Base-by-base conservation (phyloP, 805 yeast genomes). In the Teunomyces tritomae region DNA sequence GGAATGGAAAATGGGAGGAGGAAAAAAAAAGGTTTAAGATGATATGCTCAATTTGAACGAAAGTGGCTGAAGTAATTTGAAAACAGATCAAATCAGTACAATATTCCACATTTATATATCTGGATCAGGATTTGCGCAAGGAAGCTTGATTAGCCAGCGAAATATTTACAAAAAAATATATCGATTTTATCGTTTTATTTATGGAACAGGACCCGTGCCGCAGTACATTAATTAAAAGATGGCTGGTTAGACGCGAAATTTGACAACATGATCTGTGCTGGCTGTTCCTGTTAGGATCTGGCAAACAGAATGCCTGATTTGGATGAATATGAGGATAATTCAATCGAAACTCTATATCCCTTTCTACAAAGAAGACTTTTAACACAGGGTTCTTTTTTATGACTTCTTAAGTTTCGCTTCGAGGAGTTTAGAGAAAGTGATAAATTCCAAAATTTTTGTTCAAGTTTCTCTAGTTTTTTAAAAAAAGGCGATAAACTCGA, bases 71-170 rank as follows among this genome's bases (percentile, higher is more conserved):
- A 14, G 13, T 24, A 5, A n/a, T 9, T 10, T 8, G 11, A 5
- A 9, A 37, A 20, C 16, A n/a, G 40, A 37, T 37, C 40, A 37
- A 37, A 37, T 37, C 40, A 26, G 40, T 37, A 37, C 40, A 13
- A 32, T 32, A 17, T 8, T 13, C 40, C 14, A 26, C 40, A 17
- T 37, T 37, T 37, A 37, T 37, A 37, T 37, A 37, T 37, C 40
- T 24, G 40, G 40, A 37, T 37, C 40, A 37, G 40, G 40, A 20
- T 37, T 37, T 11, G 27, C 28, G 27, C 17, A 37, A 14, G 39
- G 39, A 17, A 35, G 39, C 8, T 20, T 35, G 26, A 35, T 16
- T 17, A 37, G 40, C 40, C 40, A 37, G 40, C 40, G 28, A 37
- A 37, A 11, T 37, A 20, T 37, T 20, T 11, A n/a, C 26, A 20